Evolutionary conservation across 129 eudicot genomes (phyloP), one percentile per base, ranked within the genome.

Genomic region (Flaveria linearis): DNA sequence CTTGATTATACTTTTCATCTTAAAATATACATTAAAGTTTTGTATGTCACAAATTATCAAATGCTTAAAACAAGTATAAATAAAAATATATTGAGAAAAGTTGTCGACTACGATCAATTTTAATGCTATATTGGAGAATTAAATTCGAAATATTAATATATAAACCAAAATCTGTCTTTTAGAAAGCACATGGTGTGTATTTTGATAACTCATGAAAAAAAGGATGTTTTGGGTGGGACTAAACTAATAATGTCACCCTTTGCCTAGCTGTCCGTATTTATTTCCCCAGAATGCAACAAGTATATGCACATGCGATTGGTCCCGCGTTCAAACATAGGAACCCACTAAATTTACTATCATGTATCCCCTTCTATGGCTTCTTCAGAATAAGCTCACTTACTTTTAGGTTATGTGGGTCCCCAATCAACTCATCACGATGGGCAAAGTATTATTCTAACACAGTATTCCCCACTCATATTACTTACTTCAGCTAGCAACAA

Each of bases 361-460:
- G 61, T 50, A 70, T 62, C 9, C 72, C 50, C 46, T 62, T 71
- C 36, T 16, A 36, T 61, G 66, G 46, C 50, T 41, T 50, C 71
- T 36, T 77, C 47, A 23, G 43, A 64, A 65, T 56, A 65, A 64
- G 62, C 69, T 80, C 58, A 42, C 39, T 52, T 13, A 53, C 53
- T 52, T 67, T 56, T 20, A 67, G 46, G 42, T n/a, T 67, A 8
- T 7, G 76, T 74, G 71, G 84, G 75, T 68, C 84, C 75, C 64
- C 55, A 16, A 46, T 68, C 8, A 74, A 74, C 71, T 57, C 76
- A 68, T 74, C 47, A 66, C 9, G 12, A 80, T 67, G 70, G 69
- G 84, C 84, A 80, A 80, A 74, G 80, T 66, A 80, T 80, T 74
- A 73, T 78, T 69, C 71, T 42, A 64, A 65, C 61, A 53, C 51